Evolutionary conservation across 345 rosid genomes (phyloP), one percentile per base, ranked within the genome.

Genomic region (Abelmoschus esculentus): DNA sequence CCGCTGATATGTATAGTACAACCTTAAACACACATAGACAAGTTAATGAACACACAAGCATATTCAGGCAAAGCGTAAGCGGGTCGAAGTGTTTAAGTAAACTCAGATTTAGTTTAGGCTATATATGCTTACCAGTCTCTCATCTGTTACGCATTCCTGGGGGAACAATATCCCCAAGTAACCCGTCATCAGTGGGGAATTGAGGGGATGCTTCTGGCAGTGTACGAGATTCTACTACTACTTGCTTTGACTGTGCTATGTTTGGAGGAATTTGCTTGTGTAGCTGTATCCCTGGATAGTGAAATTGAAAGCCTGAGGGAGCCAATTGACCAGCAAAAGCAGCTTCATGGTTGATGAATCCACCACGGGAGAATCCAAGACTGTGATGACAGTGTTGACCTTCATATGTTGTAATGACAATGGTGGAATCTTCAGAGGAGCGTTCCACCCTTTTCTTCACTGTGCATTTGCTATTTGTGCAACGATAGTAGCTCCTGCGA

Each of bases 381-480:
- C 90, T 84, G 15, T 89, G 97, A 69, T 95, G 99, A 53, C 97
- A 91, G 78, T 95, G 99, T 68, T 95, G 99, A 60, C 99, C 99
- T 83, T 95, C 99, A 63, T 95, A 95, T 36, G 97, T 95, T 11
- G 99, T 91, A 57, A 95, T 87, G 36, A 95, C 97, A 46, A 75
- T 66, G 6, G 93, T 71, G 44, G 96, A 88, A 81, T 95, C 97
- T 53, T 89, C 93, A 1, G 90, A 87, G 22, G 97, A 95, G 31
- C 99, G 78, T 73, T 95, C 97, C 47, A 95, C 99, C 81, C 99
- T 86, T 82, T 95, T 95, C 83, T 95, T 95, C 75, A 95, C 97
- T 0, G 90, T 91, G 77, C 99, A 95, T 81, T 86, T 85, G 79
- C 85, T 85, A 56, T 91, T 95, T 28, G 99, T 95, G 76, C 99